These are phyloP conservation scores for Hirsutella rhossiliensis DNA, from an alignment of 2,329 filamentous ascomycete genomes.

Conservation along the genomic window DNA sequence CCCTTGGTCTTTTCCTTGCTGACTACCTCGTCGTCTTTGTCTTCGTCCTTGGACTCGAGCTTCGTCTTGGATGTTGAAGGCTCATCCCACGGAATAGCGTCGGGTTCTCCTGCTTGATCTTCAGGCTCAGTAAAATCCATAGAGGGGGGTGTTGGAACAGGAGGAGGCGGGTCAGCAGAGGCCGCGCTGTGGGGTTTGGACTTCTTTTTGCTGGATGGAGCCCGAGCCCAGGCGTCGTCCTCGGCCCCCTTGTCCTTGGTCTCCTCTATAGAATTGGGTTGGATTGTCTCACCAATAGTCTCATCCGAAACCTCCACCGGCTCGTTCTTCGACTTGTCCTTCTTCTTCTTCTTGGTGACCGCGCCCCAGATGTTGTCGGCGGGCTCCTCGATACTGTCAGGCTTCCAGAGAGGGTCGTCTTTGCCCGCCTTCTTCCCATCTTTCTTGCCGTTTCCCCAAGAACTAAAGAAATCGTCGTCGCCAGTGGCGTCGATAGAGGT, in stretches of 20 bases:
- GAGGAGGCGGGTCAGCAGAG: slow-evolving; percentile 31
- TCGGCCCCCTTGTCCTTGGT: slow-evolving; percentile 30
- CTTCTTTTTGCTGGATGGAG: slow-evolving; percentile 26
- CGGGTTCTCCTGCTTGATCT: slow-evolving; percentile 20
- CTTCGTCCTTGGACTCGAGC: slow-evolving; percentile 30
- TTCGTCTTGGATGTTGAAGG: slow-evolving; percentile 19
- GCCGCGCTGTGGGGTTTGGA: slow-evolving; percentile 26
- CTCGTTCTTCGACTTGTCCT: slow-evolving; percentile 36
- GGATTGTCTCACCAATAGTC: slow-evolving; percentile 31
- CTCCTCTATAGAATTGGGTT: slow-evolving; percentile 33
- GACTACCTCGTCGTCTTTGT: slow-evolving; percentile 8
- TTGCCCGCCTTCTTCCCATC: slow-evolving; percentile 24
- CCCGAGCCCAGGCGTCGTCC: slow-evolving; percentile 31
- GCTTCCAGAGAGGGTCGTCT: slow-evolving; percentile 21
- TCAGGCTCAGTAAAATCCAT: slow-evolving; percentile 31
- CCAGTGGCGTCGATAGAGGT: slow-evolving; percentile 19
- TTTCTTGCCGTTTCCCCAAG: slow-evolving; percentile 44
- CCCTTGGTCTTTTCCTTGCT: slow-evolving; percentile 27
- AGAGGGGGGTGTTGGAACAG: slow-evolving; percentile 33
- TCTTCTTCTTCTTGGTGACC: slow-evolving; percentile 36
- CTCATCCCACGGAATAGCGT: slow-evolving; percentile 23
- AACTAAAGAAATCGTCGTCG: slow-evolving; percentile 41
- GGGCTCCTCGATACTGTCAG: slow-evolving; percentile 30
- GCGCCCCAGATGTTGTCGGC: slow-evolving; percentile 27
- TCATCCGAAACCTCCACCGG: slow-evolving; percentile 34